Percentiles rank a stretch among this genome's conserved stretches.
phyloP scores from a whole-genome alignment of 129 eudicot species.

The Tanacetum coccineum region DNA sequence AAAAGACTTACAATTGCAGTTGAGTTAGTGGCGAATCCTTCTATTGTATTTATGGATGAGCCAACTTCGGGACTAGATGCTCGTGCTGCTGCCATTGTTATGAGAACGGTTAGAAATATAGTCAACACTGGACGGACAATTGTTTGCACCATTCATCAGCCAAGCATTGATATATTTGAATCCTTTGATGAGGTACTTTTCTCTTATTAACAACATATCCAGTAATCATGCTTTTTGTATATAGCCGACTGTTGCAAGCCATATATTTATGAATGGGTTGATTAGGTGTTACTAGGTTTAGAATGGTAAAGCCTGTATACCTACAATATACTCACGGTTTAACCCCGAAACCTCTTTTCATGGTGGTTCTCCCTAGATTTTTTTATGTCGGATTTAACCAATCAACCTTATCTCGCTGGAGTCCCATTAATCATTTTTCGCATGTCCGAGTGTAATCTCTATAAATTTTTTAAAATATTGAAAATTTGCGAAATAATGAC shows the following conservation, averaged over 20 bases:
- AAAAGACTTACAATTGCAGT: slow-evolving; percentile 92
- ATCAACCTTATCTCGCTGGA: no score
- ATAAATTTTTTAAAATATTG: no score
- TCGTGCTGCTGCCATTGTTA: slow-evolving; percentile 97
- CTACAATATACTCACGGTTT: no score
- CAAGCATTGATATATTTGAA: slow-evolving; percentile 94
- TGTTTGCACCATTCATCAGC: slow-evolving; percentile 98
- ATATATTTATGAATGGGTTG: neutral
- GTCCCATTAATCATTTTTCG: no score
- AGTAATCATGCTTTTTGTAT: no score
- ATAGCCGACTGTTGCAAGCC: neutral
- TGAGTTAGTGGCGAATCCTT: slow-evolving; percentile 96
- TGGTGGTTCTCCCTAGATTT: no score
- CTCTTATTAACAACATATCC: neutral
- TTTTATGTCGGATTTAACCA: no score
- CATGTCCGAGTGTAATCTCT: no score
- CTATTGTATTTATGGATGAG: slow-evolving; percentile 96
- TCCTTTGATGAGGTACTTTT: slow-evolving; percentile 88
- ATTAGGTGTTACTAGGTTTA: no score
- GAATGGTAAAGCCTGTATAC: no score
- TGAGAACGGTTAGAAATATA: slow-evolving; percentile 95
- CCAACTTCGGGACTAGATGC: slow-evolving; percentile 99
- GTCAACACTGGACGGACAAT: slow-evolving; percentile 94
- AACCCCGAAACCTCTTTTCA: no score
- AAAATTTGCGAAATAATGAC: no score